Percentiles rank a stretch among this genome's conserved stretches.
These are phyloP conservation scores for Phylloporus arenicola DNA, from an alignment of 768 basidiomycete genomes.

Conservation along the genomic window DNA sequence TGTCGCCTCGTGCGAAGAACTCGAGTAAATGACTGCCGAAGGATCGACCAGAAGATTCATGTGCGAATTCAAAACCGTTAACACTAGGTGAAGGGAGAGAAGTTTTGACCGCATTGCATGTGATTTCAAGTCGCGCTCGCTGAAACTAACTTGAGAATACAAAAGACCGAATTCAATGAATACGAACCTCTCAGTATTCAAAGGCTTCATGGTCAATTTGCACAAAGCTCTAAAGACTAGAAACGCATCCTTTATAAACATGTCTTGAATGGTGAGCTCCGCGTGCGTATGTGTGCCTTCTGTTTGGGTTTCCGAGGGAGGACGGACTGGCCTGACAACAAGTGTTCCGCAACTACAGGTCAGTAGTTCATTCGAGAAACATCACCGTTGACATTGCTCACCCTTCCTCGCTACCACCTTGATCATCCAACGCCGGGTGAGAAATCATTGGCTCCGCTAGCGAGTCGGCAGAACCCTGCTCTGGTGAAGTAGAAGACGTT, in stretches of 20 bases:
- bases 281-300: slow-evolving; percentile 25
- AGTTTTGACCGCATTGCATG: slow-evolving; percentile 97
- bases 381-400: slow-evolving; percentile 10
- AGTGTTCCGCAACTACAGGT: slow-evolving; percentile 2
- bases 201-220: slow-evolving; percentile 96
- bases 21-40: slow-evolving; percentile 85
- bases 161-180: background rate
- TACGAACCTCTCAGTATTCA: slow-evolving; percentile 84
- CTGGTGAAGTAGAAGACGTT: background rate
- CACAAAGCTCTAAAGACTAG: slow-evolving; percentile 95
- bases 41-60: slow-evolving; percentile 88
- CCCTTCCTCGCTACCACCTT: slow-evolving; percentile 14
- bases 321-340: slow-evolving; percentile 26
- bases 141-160: slow-evolving; percentile 30
- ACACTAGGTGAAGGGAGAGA: slow-evolving; percentile 87
- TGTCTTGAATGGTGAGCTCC: slow-evolving; percentile 70
- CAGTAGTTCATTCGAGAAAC: background rate
- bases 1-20: slow-evolving; percentile 80
- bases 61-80: slow-evolving; percentile 88
- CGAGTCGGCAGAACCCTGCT: slow-evolving; percentile 1
- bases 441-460: background rate
- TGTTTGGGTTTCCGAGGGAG: slow-evolving; percentile 12
- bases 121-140: slow-evolving; percentile 93
- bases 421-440: slow-evolving; percentile 1
- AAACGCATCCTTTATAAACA: slow-evolving; percentile 97